These are phyloP conservation scores for Oenanthe sinensis DNA, from an alignment of 129 eudicot species.

Conservation along the genomic window DNA sequence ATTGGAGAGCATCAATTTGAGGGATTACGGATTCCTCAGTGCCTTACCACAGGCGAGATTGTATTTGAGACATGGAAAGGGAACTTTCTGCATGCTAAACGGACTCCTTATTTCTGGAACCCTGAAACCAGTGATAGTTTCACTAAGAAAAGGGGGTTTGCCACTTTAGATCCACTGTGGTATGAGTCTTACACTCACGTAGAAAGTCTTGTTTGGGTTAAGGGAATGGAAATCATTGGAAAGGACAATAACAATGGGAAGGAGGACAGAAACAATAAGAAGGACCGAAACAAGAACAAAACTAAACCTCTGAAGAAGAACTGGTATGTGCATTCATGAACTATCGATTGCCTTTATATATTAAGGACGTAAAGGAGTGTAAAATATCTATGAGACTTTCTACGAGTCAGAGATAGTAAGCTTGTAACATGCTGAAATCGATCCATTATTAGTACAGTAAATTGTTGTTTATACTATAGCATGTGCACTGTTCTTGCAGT, in stretches of 20 bases:
- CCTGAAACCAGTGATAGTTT: background rate
- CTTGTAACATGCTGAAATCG: no score
- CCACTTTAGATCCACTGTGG: background rate
- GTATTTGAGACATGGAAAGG: background rate
- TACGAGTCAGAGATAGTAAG: no score
- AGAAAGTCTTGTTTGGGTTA: background rate
- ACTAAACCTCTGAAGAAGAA: background rate
- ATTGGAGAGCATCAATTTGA: background rate
- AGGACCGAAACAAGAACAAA: background rate
- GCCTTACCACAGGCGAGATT: background rate
- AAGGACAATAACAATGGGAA: background rate
- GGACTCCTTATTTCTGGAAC: background rate
- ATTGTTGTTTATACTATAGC: no score
- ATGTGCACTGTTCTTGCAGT: no score
- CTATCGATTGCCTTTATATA: background rate
- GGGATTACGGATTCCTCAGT: background rate
- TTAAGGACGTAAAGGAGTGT: no score
- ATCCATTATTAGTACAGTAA: no score
- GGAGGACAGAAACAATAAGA: background rate
- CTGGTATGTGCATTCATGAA: background rate
- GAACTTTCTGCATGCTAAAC: background rate
- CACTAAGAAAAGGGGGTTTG: background rate
- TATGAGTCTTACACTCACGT: background rate
- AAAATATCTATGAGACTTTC: no score
- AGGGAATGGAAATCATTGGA: background rate